These are phyloP conservation scores for Penicillium sp. DNA, from an alignment of 2,329 filamentous ascomycete genomes.

Conservation along the genomic window DNA sequence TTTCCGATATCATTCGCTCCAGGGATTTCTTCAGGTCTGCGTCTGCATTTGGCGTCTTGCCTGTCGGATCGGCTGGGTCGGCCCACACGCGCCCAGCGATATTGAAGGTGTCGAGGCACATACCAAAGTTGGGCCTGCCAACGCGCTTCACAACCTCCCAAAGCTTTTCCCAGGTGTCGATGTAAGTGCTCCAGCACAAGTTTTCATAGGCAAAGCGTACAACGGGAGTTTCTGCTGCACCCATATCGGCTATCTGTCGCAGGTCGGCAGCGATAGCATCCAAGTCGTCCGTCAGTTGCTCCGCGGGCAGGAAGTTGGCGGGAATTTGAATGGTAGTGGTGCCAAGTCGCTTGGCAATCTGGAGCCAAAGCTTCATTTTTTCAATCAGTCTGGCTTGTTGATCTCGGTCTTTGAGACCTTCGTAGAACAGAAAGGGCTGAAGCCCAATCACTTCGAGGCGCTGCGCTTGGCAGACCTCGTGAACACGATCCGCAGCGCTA, in stretches of 20 bases:
- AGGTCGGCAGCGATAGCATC: constrained; percentile 64
- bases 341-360: constrained; percentile 60
- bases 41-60: constrained; percentile 58
- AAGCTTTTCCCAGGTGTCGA: constrained; percentile 70
- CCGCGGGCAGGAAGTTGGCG: constrained; percentile 61
- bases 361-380: constrained; percentile 66
- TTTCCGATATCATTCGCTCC: constrained; percentile 52
- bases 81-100: constrained; percentile 71
- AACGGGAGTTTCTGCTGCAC: constrained; percentile 55
- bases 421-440: constrained; percentile 76
- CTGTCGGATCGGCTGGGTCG: constrained; percentile 60
- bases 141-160: constrained; percentile 70
- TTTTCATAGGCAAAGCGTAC: constrained; percentile 74
- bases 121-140: constrained; percentile 69
- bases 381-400: constrained; percentile 60
- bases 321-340: constrained; percentile 75
- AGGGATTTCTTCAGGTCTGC: constrained; percentile 58
- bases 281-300: constrained; percentile 51
- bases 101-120: constrained; percentile 79
- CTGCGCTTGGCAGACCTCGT: constrained; percentile 43
- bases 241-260: constrained; percentile 66
- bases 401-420: constrained; percentile 65
- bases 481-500: constrained; percentile 60
- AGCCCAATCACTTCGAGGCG: constrained; percentile 52
- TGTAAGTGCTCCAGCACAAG: constrained; percentile 69